Evolutionary conservation across 2,329 filamentous ascomycete species (phyloP), one percentile per base, ranked within the genome.

Genomic region (Fusarium duplospermum): DNA sequence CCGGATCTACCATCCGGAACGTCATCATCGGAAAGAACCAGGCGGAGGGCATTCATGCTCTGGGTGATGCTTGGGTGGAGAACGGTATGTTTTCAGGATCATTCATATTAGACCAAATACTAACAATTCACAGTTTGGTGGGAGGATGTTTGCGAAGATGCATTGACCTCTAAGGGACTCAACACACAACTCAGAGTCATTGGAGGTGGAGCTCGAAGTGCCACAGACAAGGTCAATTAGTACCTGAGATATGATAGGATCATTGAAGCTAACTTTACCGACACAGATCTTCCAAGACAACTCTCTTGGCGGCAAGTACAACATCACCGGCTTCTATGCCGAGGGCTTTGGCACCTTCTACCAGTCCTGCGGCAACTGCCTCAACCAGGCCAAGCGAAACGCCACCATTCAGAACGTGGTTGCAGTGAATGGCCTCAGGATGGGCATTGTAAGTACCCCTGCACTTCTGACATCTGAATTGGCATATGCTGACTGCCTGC

Each of bases 11-110:
- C 0, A 79, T 84, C 35, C 76, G 77, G 33, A 84, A 84, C 58
- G 83, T 83, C 4, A 84, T 84, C 20, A 84, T 84, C 20, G 83
- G 83, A 38, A 76, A 77, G 52, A 71, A 84, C 65, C 82, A 84
- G 16, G 77, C 79, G 3, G 78, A 81, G 61, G 80, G 80, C 3
- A 80, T 81, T 8, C 80, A 81, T 31, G 79, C 80, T 7, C 47
- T 80, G 5, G 78, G 78, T 2, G 78, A 80, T 18, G 78, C 78
- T 1, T 80, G 78, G 78, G 77, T 80, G 0, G 78, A 80, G 60
- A 80, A 80, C n/a, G 78, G 78, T 80, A 59, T 27, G 67, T n/a
- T 27, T 10, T 2, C 2, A 38, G 6, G 2, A 3, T 1, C 3
- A 3, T 4, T 3, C 8, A 10, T 16, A 11, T 1, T 1, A 1